phyloP scores from a whole-genome alignment of 148 eudicot species.

The Talinum fruticosum region DNA sequence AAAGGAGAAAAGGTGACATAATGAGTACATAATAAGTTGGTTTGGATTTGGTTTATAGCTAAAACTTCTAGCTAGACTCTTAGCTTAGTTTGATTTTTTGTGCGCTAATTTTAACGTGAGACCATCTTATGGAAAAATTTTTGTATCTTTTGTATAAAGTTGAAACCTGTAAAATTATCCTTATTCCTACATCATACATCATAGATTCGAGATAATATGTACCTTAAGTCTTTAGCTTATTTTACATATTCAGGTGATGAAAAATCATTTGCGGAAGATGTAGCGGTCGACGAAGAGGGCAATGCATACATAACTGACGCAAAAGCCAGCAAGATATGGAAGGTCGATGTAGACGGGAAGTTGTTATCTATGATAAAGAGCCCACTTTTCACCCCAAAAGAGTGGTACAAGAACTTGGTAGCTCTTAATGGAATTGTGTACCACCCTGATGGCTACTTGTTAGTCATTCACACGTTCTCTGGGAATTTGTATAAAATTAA shows the following conservation, averaged over 20 bases:
- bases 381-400: slow-evolving; percentile 66
- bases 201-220: too few relatives aligned
- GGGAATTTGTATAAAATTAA: slow-evolving; percentile 71
- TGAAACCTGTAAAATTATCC: too few relatives aligned
- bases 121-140: too few relatives aligned
- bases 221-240: too few relatives aligned
- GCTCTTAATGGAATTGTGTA: slow-evolving; percentile 77
- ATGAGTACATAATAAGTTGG: too few relatives aligned
- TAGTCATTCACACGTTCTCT: slow-evolving; percentile 64
- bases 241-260: slow-evolving; percentile 45
- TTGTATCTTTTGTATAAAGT: too few relatives aligned
- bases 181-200: too few relatives aligned
- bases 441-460: slow-evolving; percentile 76
- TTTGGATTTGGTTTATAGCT: too few relatives aligned
- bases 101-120: too few relatives aligned
- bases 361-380: slow-evolving; percentile 41
- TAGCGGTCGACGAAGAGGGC: slow-evolving; percentile 73
- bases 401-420: slow-evolving; percentile 70
- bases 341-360: slow-evolving; percentile 55
- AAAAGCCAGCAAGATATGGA: slow-evolving; percentile 68
- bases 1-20: too few relatives aligned
- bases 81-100: too few relatives aligned
- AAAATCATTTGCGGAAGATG: slow-evolving; percentile 79
- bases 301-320: slow-evolving; percentile 79
- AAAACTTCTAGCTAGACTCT: too few relatives aligned